These are phyloP conservation scores for Conticribra guillardii DNA, from an alignment of 108 stramenopile genomes.

Conservation along the genomic window DNA sequence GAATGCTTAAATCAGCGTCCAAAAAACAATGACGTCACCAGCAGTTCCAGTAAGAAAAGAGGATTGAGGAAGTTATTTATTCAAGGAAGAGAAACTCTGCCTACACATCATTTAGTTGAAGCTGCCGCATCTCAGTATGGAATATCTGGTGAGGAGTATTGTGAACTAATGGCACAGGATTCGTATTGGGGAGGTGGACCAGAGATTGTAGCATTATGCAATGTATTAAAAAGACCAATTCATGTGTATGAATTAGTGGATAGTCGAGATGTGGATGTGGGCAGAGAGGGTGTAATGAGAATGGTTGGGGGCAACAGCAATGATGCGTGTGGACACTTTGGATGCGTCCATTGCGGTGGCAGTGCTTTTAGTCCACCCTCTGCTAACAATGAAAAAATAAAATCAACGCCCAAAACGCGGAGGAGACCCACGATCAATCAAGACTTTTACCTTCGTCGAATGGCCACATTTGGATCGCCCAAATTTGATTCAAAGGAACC, in stretches of 20 bases:
- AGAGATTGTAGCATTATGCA: constrained; percentile 74
- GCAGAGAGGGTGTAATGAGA: not conserved
- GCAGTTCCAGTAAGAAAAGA: not conserved
- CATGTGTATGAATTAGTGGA: constrained; percentile 66
- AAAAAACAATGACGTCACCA: not conserved
- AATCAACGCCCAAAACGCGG: not conserved
- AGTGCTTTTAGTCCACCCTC: not conserved
- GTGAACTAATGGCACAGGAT: constrained; percentile 56
- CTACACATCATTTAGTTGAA: constrained; percentile 37
- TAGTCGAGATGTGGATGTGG: not conserved
- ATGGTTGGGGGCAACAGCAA: not conserved
- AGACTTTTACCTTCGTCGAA: constrained; percentile 10
- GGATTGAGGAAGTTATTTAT: constrained; percentile 39
- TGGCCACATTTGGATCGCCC: constrained; percentile 66
- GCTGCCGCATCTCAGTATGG: constrained; percentile 58
- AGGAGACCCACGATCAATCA: constrained; percentile 5
- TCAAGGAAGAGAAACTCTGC: constrained; percentile 50
- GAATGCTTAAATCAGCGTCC: constrained; percentile 7
- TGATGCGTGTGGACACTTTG: not conserved
- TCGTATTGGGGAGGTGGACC: constrained; percentile 79
- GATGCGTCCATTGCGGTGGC: not conserved
- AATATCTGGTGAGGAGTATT: constrained; percentile 58
- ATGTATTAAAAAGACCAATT: constrained; percentile 63
- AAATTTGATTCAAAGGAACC: constrained; percentile 50
- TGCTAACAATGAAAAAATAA: not conserved